Evolutionary conservation across 768 basidiomycete species (phyloP).

Genomic region (Clitopilus passeckerianus): DNA sequence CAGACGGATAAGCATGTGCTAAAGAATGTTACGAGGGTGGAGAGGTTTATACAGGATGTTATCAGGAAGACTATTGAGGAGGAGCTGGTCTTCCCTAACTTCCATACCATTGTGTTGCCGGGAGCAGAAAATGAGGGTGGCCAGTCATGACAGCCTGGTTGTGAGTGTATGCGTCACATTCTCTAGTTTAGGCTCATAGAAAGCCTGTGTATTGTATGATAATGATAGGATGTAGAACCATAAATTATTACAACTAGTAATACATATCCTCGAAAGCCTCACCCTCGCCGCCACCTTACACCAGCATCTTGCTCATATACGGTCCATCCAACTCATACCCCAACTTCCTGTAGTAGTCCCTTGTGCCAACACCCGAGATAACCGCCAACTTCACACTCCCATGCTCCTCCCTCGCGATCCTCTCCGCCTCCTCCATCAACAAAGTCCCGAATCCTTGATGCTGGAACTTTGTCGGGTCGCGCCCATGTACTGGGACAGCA

Average conservation of each 20-base stretch:
- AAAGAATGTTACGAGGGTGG: slow-evolving; percentile 93
- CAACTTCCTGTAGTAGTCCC: slow-evolving; percentile 93
- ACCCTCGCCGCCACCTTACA: slow-evolving; percentile 23
- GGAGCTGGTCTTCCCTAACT: slow-evolving; percentile 95
- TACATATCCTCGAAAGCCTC: background rate
- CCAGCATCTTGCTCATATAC: slow-evolving; percentile 90
- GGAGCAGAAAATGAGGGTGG: slow-evolving; percentile 31
- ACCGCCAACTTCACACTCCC: slow-evolving; percentile 95
- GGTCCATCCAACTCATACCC: slow-evolving; percentile 95
- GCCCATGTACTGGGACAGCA: slow-evolving; percentile 93
- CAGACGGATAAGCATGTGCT: slow-evolving; percentile 93
- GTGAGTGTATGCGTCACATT: background rate
- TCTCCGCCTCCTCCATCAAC: slow-evolving; percentile 98
- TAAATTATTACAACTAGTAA: background rate
- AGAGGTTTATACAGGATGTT: slow-evolving; percentile 93
- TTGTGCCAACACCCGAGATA: slow-evolving; percentile 95
- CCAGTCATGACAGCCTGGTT: background rate
- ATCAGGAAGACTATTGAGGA: slow-evolving; percentile 94
- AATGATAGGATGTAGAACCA: background rate
- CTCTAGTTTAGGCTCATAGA: background rate
- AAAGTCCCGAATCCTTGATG: slow-evolving; percentile 97
- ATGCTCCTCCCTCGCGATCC: slow-evolving; percentile 96
- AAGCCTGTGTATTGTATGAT: background rate
- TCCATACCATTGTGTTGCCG: slow-evolving; percentile 61
- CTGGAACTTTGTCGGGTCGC: slow-evolving; percentile 98